Evolutionary conservation across 2,329 filamentous ascomycete species (phyloP).

Genomic region (Orbilia blumenaviensis): DNA sequence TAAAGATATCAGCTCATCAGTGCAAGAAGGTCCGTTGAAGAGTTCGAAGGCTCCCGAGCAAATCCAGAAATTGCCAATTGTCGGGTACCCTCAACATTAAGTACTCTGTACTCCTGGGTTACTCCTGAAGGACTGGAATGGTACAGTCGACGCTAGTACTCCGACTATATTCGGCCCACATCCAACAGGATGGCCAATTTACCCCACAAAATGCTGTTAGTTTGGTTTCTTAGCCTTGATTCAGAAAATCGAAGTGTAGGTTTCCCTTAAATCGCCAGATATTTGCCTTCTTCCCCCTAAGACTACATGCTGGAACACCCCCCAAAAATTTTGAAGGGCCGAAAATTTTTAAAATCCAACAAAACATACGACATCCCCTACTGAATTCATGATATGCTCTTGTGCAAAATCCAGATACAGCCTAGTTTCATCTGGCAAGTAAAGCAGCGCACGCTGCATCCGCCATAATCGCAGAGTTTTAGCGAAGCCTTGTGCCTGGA

Average conservation of each 20-base stretch:
- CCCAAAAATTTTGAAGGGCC: background rate
- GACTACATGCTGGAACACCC: too few species aligned
- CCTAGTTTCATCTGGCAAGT: background rate
- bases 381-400: background rate
- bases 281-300: background rate
- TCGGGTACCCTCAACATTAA: conserved; percentile 24
- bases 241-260: conserved; percentile 1
- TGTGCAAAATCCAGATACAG: background rate
- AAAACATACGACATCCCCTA: background rate
- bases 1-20: conserved; percentile 15
- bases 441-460: conserved; percentile 34
- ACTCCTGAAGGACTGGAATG: conserved; percentile 18
- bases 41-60: conserved; percentile 15
- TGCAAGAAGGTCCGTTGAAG: conserved; percentile 9
- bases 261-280: background rate
- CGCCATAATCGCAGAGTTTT: conserved; percentile 32
- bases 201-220: conserved; percentile 20
- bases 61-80: background rate
- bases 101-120: conserved; percentile 10
- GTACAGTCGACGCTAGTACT: conserved; percentile 14
- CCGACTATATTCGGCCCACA: conserved; percentile 15
- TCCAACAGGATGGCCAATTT: background rate
- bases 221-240: conserved; percentile 19
- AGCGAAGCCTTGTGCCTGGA: conserved; percentile 17
- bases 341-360: background rate